Percentiles rank a stretch among this genome's conserved stretches.
Conservation (phyloP, 768 basidiomycete genomes). For the Lactarius hengduanensis region DNA sequence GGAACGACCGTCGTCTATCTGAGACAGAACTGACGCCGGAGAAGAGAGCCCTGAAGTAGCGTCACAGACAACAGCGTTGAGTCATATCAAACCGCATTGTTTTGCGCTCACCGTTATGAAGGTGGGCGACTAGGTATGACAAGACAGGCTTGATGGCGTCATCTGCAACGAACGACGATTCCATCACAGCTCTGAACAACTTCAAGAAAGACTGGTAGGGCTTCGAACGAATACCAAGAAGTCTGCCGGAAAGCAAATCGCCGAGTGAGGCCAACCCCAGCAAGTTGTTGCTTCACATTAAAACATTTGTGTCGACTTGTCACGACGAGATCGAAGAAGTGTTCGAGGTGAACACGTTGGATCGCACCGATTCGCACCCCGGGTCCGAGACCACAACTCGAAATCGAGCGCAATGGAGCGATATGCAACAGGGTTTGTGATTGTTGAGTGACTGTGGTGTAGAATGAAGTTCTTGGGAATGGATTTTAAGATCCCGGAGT, state of each 20-base stretch:
- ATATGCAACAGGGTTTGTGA: constrained; percentile 82
- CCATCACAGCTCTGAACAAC: constrained; percentile 58
- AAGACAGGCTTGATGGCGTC: constrained; percentile 82
- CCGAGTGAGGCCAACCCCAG: constrained; percentile 70
- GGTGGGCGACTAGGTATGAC: no score
- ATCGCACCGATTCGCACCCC: constrained; percentile 69
- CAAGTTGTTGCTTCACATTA: constrained; percentile 71
- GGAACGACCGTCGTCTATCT: no score
- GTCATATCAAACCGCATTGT: no score
- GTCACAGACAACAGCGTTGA: no score
- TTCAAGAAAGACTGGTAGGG: constrained; percentile 50
- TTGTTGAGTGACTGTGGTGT: constrained; percentile 69
- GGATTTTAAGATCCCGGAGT: no score
- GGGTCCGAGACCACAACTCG: constrained; percentile 79
- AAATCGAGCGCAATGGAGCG: constrained; percentile 83
- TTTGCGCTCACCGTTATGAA: no score
- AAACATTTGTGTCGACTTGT: constrained; percentile 73
- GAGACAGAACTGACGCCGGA: no score
- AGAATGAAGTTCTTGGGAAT: not conserved
- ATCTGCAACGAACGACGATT: constrained; percentile 66
- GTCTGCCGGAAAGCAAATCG: constrained; percentile 82
- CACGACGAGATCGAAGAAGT: constrained; percentile 72
- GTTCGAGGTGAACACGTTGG: constrained; percentile 76
- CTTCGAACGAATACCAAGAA: constrained; percentile 65
- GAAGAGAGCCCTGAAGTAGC: no score